A percentile compares a stretch with the other conserved stretches of the same genome.
Conservation (phyloP, 352 stramenopile genomes). For the Phytophthora colocasiae region DNA sequence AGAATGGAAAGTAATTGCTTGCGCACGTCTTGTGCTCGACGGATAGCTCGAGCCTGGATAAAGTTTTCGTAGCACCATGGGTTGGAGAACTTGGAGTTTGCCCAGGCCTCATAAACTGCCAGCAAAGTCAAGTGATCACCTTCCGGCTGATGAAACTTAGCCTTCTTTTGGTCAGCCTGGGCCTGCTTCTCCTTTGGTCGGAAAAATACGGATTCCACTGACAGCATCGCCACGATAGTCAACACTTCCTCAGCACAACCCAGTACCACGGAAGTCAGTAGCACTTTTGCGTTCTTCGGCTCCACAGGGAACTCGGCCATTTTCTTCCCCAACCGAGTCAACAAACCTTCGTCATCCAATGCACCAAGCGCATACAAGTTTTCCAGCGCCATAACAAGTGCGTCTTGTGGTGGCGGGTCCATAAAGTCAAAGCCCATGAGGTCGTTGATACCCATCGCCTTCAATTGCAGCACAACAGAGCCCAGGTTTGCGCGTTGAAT, state of each 20-base stretch:
- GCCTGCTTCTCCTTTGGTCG: constrained; percentile 98
- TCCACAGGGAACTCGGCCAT: constrained; percentile 99
- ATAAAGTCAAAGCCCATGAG: constrained; percentile 99
- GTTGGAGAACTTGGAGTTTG: constrained; percentile 97
- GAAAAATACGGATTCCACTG: constrained; percentile 99
- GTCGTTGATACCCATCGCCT: constrained; percentile 99
- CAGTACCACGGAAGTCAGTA: constrained; percentile 98
- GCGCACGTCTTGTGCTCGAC: constrained; percentile 97
- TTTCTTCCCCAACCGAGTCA: constrained; percentile 95
- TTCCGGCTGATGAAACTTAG: constrained; percentile 99
- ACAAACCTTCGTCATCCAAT: constrained; percentile 96
- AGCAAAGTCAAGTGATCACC: constrained; percentile 99
- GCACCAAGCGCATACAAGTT: constrained; percentile 97
- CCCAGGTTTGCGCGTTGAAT: constrained; percentile 99
- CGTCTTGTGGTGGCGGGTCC: constrained; percentile 97
- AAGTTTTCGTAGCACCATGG: constrained; percentile 99
- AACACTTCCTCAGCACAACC: constrained; percentile 99
- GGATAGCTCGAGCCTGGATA: constrained; percentile 97
- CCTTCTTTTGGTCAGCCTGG: constrained; percentile 99
- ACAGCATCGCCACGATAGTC: constrained; percentile 99
- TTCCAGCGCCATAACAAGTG: constrained; percentile 97
- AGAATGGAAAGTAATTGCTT: constrained; percentile 99
- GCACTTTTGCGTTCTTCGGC: constrained; percentile 98
- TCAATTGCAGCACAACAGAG: constrained; percentile 98
- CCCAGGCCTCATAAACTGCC: constrained; percentile 98